A percentile compares a stretch with the other conserved stretches of the same genome.
Conservation (phyloP, 768 basidiomycete species). For the Termitomyces sp. region DNA sequence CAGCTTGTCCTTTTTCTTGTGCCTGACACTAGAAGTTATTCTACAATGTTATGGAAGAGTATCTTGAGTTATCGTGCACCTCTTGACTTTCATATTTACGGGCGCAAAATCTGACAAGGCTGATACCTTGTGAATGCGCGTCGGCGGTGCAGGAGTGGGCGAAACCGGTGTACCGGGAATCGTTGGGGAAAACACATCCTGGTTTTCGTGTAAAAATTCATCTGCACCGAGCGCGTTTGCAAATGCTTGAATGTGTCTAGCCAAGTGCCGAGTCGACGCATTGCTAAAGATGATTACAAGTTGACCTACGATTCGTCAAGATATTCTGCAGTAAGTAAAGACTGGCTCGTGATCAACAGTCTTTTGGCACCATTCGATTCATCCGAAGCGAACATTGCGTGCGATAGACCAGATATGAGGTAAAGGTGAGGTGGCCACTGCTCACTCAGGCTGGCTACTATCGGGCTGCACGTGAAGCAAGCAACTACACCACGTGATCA, state of each 20-base stretch:
- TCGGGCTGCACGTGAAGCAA: background rate
- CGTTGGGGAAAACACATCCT: conserved; percentile 34
- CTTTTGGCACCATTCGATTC: background rate
- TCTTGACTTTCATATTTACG: conserved; percentile 79
- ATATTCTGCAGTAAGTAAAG: conserved; percentile 52
- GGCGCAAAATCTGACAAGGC: conserved; percentile 90
- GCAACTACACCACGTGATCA: background rate
- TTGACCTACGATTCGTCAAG: conserved; percentile 67
- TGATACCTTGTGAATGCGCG: conserved; percentile 74
- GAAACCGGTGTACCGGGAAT: conserved; percentile 38
- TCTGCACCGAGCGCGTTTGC: conserved; percentile 67
- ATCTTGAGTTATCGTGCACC: conserved; percentile 38
- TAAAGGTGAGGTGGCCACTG: background rate
- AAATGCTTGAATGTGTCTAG: conserved; percentile 69
- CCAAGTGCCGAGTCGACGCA: conserved; percentile 4
- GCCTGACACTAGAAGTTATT: conserved; percentile 15
- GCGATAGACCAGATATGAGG: background rate
- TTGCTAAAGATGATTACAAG: background rate
- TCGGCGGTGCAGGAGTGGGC: conserved; percentile 21
- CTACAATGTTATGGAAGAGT: background rate
- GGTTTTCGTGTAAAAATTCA: conserved; percentile 43
- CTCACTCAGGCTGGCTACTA: no score
- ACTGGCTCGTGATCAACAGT: conserved; percentile 18
- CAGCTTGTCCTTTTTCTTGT: conserved; percentile 34
- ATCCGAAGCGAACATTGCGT: background rate